A percentile compares a stretch with the other conserved stretches of the same genome.
These are phyloP conservation scores for Lepidium campestre DNA, from an alignment of 441 rosid species.

Conservation along the genomic window DNA sequence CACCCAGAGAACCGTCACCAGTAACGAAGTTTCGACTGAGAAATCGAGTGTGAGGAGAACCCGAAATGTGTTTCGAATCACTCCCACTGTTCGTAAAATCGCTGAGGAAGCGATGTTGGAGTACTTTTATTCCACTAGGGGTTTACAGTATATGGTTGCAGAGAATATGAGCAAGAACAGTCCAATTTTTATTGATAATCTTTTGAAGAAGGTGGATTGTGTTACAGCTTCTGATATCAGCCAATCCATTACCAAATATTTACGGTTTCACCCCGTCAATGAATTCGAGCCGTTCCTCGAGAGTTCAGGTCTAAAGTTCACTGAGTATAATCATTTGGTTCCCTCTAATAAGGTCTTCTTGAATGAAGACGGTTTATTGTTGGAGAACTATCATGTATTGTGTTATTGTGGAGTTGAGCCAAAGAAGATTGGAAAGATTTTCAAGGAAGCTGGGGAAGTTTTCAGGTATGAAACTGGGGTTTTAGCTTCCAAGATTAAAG, in stretches of 20 bases:
- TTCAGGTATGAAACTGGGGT: slow-evolving; percentile 44
- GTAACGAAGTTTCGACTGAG: neutral
- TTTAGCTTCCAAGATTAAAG: slow-evolving; percentile 51
- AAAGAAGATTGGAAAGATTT: slow-evolving; percentile 59
- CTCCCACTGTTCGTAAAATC: slow-evolving; percentile 31
- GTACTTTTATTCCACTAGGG: slow-evolving; percentile 61
- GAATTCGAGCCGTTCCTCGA: slow-evolving; percentile 87
- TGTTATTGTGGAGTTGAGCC: slow-evolving; percentile 55
- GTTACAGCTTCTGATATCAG: slow-evolving; percentile 23
- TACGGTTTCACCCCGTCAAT: slow-evolving; percentile 71
- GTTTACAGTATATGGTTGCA: slow-evolving; percentile 49
- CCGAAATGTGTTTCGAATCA: slow-evolving; percentile 21
- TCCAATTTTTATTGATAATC: slow-evolving; percentile 48
- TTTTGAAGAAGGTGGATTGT: slow-evolving; percentile 32
- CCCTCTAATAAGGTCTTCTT: slow-evolving; percentile 47
- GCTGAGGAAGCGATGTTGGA: slow-evolving; percentile 67
- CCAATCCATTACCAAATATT: slow-evolving; percentile 35
- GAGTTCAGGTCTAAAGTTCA: slow-evolving; percentile 64
- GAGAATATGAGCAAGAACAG: slow-evolving; percentile 64
- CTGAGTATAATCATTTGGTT: slow-evolving; percentile 43
- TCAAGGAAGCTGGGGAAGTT: slow-evolving; percentile 46
- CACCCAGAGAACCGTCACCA: slow-evolving; percentile 17
- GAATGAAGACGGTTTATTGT: slow-evolving; percentile 49
- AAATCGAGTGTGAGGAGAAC: slow-evolving; percentile 1
- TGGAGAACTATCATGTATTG: slow-evolving; percentile 59